A percentile compares a stretch with the other conserved stretches of the same genome.
Evolutionary conservation across 169 alveolate genomes (phyloP).

Genomic region (Sarcocystis neurona): DNA sequence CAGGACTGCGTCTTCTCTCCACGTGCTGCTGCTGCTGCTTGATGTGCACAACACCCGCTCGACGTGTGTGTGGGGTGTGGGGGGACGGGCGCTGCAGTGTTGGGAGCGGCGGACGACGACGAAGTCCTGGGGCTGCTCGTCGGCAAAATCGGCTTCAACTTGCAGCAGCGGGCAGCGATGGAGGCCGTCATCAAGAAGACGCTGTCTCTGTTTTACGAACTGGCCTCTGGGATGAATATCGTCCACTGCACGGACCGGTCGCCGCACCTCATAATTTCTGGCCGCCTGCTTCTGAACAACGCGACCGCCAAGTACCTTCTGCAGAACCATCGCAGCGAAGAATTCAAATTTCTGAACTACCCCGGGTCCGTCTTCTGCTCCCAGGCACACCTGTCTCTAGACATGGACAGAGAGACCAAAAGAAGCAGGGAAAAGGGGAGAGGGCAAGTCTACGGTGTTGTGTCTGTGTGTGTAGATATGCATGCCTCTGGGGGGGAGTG

Average conservation of each 20-base stretch:
- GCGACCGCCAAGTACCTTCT: conserved; percentile 78
- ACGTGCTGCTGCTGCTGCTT: too few relatives aligned
- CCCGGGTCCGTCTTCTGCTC: conserved; percentile 48
- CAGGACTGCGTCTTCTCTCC: too few relatives aligned
- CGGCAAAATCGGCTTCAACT: conserved; percentile 81
- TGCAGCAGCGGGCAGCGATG: conserved; percentile 82
- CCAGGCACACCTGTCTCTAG: background rate
- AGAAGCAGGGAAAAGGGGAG: background rate
- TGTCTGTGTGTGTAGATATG: background rate
- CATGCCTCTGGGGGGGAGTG: background rate
- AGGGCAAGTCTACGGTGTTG: background rate
- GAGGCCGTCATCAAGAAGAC: conserved; percentile 88
- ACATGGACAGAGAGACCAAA: background rate
- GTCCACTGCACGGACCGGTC: conserved; percentile 89
- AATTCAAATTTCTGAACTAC: conserved; percentile 70
- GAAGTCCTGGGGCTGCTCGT: conserved; percentile 78
- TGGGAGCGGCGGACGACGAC: conserved; percentile 79
- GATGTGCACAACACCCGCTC: too few relatives aligned
- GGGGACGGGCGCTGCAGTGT: conserved; percentile 66
- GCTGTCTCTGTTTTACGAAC: conserved; percentile 85
- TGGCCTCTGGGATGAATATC: conserved; percentile 91
- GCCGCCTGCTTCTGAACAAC: conserved; percentile 88
- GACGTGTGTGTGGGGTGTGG: background rate
- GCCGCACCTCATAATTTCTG: conserved; percentile 90
- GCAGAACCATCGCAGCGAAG: conserved; percentile 72